Conservation (phyloP, 805 yeast genomes). For the Candida endomychidarum region DNA sequence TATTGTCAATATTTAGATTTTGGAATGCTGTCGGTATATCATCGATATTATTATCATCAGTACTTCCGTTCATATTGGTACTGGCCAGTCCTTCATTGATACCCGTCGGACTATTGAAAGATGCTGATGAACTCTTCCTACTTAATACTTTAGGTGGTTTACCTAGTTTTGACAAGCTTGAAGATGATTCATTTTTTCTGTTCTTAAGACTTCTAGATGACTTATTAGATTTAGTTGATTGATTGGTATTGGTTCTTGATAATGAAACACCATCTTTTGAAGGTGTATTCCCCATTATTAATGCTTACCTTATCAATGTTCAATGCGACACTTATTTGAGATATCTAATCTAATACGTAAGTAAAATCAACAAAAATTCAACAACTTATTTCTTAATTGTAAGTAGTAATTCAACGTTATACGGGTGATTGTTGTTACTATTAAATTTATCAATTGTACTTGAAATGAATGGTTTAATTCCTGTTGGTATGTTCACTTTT, state of each 20-base stretch:
- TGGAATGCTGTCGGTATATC: slow-evolving; percentile 17
- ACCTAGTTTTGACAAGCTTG: slow-evolving; percentile 20
- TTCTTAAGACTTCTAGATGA: slow-evolving; percentile 12
- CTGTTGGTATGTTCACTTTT: slow-evolving; percentile 6
- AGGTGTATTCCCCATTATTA: slow-evolving; percentile 51
- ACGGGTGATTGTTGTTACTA: not conserved
- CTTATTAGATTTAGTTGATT: slow-evolving; percentile 37
- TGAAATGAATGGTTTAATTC: slow-evolving; percentile 1
- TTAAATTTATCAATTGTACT: not conserved
- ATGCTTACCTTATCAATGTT: not conserved
- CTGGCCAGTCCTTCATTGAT: not conserved
- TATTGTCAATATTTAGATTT: slow-evolving; percentile 10
- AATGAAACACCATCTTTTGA: slow-evolving; percentile 52
- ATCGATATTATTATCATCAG: slow-evolving; percentile 7
- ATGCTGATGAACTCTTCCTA: slow-evolving; percentile 27
- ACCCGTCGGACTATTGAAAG: not conserved
- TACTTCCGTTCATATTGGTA: slow-evolving; percentile 11
- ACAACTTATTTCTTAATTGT: no score
- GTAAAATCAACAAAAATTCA: not conserved
- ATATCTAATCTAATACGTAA: not conserved
- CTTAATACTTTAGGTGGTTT: slow-evolving; percentile 28
- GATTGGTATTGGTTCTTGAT: slow-evolving; percentile 54
- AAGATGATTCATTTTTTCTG: slow-evolving; percentile 12
- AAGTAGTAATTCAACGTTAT: not conserved
- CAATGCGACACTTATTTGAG: no score